Evolutionary conservation across 257 asterid species (phyloP).

Genomic region (Knoxia roxburghii): DNA sequence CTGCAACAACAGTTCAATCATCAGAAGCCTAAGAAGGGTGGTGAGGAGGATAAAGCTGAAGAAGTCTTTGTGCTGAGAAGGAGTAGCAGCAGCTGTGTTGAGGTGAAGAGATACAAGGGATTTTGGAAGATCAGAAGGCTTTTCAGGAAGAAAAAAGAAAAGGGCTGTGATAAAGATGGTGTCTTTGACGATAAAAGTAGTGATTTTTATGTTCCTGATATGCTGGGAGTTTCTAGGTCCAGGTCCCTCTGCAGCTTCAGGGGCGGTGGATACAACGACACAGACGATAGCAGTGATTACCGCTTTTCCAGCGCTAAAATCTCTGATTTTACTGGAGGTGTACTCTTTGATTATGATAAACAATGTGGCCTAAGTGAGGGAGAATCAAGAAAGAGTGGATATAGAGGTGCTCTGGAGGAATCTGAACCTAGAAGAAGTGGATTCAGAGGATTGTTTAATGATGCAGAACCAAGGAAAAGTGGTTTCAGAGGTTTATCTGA

Average conservation of each 20-base stretch:
- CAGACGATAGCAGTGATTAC: constrained; percentile 54
- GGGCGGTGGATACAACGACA: constrained; percentile 30
- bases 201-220: constrained; percentile 53
- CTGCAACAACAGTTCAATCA: constrained; percentile 7
- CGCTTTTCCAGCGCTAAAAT: constrained; percentile 76
- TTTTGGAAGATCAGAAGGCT: constrained; percentile 76
- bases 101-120: constrained; percentile 63
- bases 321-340: constrained; percentile 67
- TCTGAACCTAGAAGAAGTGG: constrained; percentile 20
- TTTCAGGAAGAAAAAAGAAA: constrained; percentile 47
- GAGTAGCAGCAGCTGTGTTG: constrained; percentile 80
- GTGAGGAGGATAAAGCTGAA: constrained; percentile 31
- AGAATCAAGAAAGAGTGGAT: constrained; percentile 36
- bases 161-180: constrained; percentile 28
- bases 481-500: constrained; percentile 25
- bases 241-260: constrained; percentile 87
- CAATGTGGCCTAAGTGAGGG: constrained; percentile 16
- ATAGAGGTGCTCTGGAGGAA: constrained; percentile 13
- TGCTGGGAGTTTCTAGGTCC: constrained; percentile 67
- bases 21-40: constrained; percentile 19
- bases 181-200: constrained; percentile 47
- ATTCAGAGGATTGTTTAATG: constrained; percentile 19
- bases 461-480: constrained; percentile 40
- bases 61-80: constrained; percentile 56
- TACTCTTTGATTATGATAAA: constrained; percentile 39